phyloP scores from a whole-genome alignment of 2,329 filamentous ascomycete species.

The Thielaviopsis ethacetica region DNA sequence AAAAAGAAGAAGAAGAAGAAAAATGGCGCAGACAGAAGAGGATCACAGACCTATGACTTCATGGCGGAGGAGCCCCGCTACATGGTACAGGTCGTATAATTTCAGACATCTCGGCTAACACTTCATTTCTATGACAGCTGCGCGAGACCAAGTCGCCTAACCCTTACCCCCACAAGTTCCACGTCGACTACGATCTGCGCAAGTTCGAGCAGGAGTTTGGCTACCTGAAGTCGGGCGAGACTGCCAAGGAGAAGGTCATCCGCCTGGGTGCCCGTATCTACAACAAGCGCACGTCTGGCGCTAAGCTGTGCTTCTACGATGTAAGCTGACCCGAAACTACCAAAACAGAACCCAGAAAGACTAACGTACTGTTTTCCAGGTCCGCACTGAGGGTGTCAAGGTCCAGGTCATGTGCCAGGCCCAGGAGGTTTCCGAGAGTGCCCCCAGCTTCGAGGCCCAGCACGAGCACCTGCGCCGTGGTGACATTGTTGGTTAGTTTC shows the following conservation, averaged over 20 bases:
- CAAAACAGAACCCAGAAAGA: not conserved
- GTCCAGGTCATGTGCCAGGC: constrained; percentile 88
- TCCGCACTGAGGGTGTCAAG: constrained; percentile 46
- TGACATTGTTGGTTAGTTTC: constrained; percentile 61
- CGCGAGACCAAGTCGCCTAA: constrained; percentile 58
- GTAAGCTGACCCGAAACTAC: constrained; percentile 14
- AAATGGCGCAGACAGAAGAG: not conserved
- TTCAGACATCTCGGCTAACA: not conserved
- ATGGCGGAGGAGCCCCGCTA: not conserved
- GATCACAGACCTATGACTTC: not conserved
- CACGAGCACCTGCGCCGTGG: constrained; percentile 80
- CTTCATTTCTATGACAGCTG: constrained; percentile 22
- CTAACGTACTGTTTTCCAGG: not conserved
- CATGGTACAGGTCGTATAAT: not conserved
- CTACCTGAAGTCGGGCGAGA: constrained; percentile 76
- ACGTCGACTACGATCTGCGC: constrained; percentile 65
- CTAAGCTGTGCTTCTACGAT: constrained; percentile 87
- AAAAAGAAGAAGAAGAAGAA: not conserved
- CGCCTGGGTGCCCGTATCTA: constrained; percentile 76
- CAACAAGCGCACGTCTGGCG: constrained; percentile 65
- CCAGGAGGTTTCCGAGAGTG: constrained; percentile 53
- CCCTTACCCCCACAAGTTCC: constrained; percentile 87
- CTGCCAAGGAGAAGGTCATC: constrained; percentile 57
- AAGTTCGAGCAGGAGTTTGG: constrained; percentile 67
- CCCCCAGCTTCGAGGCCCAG: constrained; percentile 62